Percentiles rank a stretch among this genome's conserved stretches.
These are phyloP conservation scores for Pleurotus sapidus DNA, from an alignment of 768 basidiomycete species.

Conservation along the genomic window DNA sequence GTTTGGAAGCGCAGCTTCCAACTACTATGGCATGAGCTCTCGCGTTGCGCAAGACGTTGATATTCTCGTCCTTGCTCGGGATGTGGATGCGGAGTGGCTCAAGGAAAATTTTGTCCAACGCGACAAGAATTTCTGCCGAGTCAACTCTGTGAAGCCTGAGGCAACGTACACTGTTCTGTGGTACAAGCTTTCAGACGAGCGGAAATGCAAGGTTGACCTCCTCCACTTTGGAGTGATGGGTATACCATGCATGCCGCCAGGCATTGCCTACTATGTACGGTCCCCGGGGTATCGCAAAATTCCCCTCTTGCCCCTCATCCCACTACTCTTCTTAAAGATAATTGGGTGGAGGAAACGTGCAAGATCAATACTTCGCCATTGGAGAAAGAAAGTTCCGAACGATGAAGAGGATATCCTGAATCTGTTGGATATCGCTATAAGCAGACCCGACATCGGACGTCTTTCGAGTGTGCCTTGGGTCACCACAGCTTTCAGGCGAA, in stretches of 20 bases:
- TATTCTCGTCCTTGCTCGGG: neutral
- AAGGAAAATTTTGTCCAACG: neutral
- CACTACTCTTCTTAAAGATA: constrained; percentile 37
- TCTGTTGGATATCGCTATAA: constrained; percentile 33
- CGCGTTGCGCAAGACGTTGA: neutral
- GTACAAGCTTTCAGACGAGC: neutral
- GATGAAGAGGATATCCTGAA: constrained; percentile 41
- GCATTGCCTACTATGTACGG: neutral
- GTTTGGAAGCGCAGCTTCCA: neutral
- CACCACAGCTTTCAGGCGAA: neutral
- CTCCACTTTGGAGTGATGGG: neutral
- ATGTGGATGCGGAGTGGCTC: neutral
- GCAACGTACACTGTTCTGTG: neutral
- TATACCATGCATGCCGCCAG: neutral
- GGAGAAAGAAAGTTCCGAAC: constrained; percentile 32
- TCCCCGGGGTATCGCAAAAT: neutral
- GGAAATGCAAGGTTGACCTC: neutral
- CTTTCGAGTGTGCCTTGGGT: neutral
- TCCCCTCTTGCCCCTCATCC: constrained; percentile 35
- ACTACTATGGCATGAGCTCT: neutral
- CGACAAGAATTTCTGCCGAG: neutral
- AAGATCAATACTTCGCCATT: constrained; percentile 23
- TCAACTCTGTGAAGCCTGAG: neutral
- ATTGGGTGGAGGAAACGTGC: constrained; percentile 41
- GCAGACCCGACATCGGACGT: neutral